phyloP scores from a whole-genome alignment of 2,329 filamentous ascomycete genomes.

The Aspergillus pseudoglaucus region DNA sequence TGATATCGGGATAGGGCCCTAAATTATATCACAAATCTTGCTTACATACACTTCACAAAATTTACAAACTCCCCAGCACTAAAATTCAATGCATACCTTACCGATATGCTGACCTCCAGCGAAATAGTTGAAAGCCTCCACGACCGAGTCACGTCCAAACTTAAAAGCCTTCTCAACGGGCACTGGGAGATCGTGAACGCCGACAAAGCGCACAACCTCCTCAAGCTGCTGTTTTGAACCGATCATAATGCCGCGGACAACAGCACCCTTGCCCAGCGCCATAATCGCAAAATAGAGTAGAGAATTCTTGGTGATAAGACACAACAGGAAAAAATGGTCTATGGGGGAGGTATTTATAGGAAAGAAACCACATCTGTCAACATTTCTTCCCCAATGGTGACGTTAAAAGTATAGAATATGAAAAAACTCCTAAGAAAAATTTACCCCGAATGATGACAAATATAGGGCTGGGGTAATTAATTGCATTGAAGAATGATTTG shows the following conservation, averaged over 20 bases:
- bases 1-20: no score
- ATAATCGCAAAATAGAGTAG: background rate
- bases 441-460: no score
- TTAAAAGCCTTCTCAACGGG: conserved; percentile 32
- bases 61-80: background rate
- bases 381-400: no score
- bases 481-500: no score
- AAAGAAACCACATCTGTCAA: no score
- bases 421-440: no score
- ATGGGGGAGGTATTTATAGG: no score
- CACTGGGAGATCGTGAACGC: conserved; percentile 14
- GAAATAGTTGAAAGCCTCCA: conserved; percentile 18
- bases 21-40: background rate
- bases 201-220: conserved; percentile 27
- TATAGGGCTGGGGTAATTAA: no score
- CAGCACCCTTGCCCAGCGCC: conserved; percentile 18
- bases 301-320: background rate
- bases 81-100: conserved; percentile 27
- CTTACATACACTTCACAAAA: background rate
- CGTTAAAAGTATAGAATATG: no score
- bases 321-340: background rate
- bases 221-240: conserved; percentile 32
- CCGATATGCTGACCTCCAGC: conserved; percentile 26
- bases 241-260: conserved; percentile 31
- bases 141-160: conserved; percentile 21